Evolutionary conservation across 2,329 filamentous ascomycete genomes (phyloP), one percentile per base, ranked within the genome.

Genomic region (Escovopsis sp.): DNA sequence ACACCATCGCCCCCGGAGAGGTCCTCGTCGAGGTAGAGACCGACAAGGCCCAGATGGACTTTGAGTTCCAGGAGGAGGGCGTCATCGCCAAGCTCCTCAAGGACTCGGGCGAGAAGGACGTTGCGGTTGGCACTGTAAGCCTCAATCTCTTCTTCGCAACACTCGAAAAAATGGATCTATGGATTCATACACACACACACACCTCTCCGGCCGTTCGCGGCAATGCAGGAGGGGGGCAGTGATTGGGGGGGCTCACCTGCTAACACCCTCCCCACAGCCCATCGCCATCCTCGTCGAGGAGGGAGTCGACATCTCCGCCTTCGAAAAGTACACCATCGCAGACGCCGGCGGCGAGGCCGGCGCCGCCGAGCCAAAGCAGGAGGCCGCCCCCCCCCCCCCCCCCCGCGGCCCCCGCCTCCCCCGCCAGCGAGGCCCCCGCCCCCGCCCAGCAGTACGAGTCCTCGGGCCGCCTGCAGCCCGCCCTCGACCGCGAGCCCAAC

Each of bases 21-120:
- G 90, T 98, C 32, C 67, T 98, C 48, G 87, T 94, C 48, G 87
- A 94, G 70, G 94, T 96, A 53, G 90, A 98, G 73, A 98, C 90
- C 51, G 90, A 98, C 65, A 98, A 98, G 73, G 90, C 90, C 45
- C 90, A 96, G 68, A 98, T 98, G 90, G 90, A 98, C 68, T 96
- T 98, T 59, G 90, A 98, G 64, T 96, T 93, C 65, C 90, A 98
- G 64, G 90, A 98, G 54, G 90, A 96, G 58, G 90, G 88, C 68
- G 73, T 93, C 41, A 71, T 98, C 48, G 88, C 90, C 52, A 94
- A 94, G 72, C 72, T 96, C 44, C 68, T 98, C 54, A 90, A 86
- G 66, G 82, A 94, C 31, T 79, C 80, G 41, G 92, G 92, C 46
- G 80, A 79, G 61, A 98, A 96, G 70, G 90, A 98, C 58, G 68